Evolutionary conservation across 1,139 yeast genomes (phyloP).

Genomic region (Debaryomyces robertsiae): DNA sequence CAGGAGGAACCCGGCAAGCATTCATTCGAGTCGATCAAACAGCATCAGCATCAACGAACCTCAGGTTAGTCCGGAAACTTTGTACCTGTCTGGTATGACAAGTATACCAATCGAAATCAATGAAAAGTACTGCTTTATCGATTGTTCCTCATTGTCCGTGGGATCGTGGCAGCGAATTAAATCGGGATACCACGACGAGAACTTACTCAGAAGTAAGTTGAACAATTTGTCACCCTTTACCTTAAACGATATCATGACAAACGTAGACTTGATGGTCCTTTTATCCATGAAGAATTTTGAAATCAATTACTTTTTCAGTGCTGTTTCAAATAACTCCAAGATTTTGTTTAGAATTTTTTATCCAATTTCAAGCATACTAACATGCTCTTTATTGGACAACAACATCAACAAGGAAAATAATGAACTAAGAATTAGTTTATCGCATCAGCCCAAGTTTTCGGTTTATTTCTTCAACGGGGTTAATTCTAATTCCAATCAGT

Average conservation of each 20-base stretch:
- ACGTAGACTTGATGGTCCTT: slow-evolving; percentile 68
- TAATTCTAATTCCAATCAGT: slow-evolving; percentile 59
- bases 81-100: slow-evolving; percentile 7
- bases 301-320: slow-evolving; percentile 72
- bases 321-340: slow-evolving; percentile 65
- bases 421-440: slow-evolving; percentile 54
- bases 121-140: slow-evolving; percentile 68
- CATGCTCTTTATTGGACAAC: slow-evolving; percentile 52
- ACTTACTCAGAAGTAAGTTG: slow-evolving; percentile 43
- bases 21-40: slow-evolving; percentile 25
- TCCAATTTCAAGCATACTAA: slow-evolving; percentile 52
- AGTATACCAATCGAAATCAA: slow-evolving; percentile 57
- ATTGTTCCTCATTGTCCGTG: slow-evolving; percentile 66
- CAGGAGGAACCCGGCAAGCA: slow-evolving; percentile 16
- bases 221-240: slow-evolving; percentile 68
- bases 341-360: slow-evolving; percentile 71
- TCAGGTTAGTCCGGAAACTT: slow-evolving; percentile 11
- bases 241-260: slow-evolving; percentile 60
- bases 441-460: slow-evolving; percentile 72
- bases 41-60: slow-evolving; percentile 21
- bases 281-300: slow-evolving; percentile 69
- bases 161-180: slow-evolving; percentile 81
- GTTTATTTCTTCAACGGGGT: slow-evolving; percentile 64
- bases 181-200: slow-evolving; percentile 56
- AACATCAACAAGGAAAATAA: slow-evolving; percentile 44